Conservation (phyloP, 2,329 filamentous ascomycete genomes). For the Apiospora saccharicola region DNA sequence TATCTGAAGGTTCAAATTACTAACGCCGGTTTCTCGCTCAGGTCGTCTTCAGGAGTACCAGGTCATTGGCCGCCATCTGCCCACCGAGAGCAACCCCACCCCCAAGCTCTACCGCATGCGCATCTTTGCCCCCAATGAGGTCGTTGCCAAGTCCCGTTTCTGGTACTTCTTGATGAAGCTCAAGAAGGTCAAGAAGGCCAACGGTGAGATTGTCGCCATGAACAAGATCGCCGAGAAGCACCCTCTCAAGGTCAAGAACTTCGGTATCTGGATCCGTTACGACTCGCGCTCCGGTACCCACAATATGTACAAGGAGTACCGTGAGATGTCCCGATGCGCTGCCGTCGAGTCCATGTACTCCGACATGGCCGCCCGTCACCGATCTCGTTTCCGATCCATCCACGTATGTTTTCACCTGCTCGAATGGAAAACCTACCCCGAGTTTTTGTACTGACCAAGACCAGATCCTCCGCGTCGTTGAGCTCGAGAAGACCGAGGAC, state of each 20-base stretch:
- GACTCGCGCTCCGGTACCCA: slow-evolving; percentile 99
- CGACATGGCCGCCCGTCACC: slow-evolving; percentile 99
- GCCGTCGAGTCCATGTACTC: slow-evolving; percentile 98
- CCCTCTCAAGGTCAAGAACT: slow-evolving; percentile 99
- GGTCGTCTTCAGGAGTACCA: slow-evolving; percentile 99
- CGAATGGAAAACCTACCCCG: slow-evolving; percentile 21
- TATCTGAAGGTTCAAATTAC: slow-evolving; percentile 32
- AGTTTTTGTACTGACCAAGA: slow-evolving; percentile 36
- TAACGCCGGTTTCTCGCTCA: slow-evolving; percentile 54
- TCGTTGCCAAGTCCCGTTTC: slow-evolving; percentile 99
- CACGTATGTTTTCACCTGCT: slow-evolving; percentile 73
- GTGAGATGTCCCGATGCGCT: slow-evolving; percentile 95
- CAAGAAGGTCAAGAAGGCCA: slow-evolving; percentile 99
- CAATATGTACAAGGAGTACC: slow-evolving; percentile 99
- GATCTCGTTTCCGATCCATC: slow-evolving; percentile 96
- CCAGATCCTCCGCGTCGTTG: slow-evolving; percentile 97
- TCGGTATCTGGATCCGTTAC: slow-evolving; percentile 99
- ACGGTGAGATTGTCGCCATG: slow-evolving; percentile 97
- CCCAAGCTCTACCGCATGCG: slow-evolving; percentile 99
- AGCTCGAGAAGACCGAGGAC: slow-evolving; percentile 93
- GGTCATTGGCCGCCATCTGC: slow-evolving; percentile 99
- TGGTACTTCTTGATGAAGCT: slow-evolving; percentile 99
- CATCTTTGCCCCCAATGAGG: slow-evolving; percentile 97
- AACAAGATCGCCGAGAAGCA: slow-evolving; percentile 99
- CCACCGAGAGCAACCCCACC: slow-evolving; percentile 94